These are phyloP conservation scores for Punctularia strigosozonata DNA, from an alignment of 768 basidiomycete species.

Conservation along the genomic window DNA sequence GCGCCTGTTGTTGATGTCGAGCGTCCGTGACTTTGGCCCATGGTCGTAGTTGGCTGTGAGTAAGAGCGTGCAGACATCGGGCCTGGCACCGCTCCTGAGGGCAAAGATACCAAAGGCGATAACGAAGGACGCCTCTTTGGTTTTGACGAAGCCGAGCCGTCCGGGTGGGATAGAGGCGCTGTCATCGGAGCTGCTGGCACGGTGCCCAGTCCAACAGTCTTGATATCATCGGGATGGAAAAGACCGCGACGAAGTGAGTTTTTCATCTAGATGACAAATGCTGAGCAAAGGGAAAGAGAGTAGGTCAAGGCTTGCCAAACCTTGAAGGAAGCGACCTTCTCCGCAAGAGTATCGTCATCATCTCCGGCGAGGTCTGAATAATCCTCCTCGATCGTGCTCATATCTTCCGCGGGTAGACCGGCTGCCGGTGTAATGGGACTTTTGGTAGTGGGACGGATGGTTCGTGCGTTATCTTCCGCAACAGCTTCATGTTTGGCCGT, in stretches of 20 bases:
- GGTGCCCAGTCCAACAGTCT: slow-evolving; percentile 48
- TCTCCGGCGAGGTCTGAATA: slow-evolving; percentile 85
- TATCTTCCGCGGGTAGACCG: slow-evolving; percentile 47
- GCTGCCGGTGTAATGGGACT: slow-evolving; percentile 41
- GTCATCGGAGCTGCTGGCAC: slow-evolving; percentile 48
- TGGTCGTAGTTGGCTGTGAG: too few relatives aligned
- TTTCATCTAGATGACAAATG: slow-evolving; percentile 35
- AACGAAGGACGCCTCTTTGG: too few relatives aligned
- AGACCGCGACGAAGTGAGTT: slow-evolving; percentile 62
- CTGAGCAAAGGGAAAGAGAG: not conserved
- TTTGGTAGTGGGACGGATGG: slow-evolving; percentile 56
- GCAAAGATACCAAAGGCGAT: too few relatives aligned
- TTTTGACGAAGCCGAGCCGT: too few relatives aligned
- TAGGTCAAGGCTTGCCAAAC: slow-evolving; percentile 22
- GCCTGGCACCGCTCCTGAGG: too few relatives aligned
- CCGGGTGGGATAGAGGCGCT: slow-evolving; percentile 50
- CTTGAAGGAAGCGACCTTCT: slow-evolving; percentile 80
- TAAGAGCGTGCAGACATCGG: slow-evolving; percentile 16
- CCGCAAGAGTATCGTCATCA: slow-evolving; percentile 55
- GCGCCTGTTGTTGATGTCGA: too few relatives aligned
- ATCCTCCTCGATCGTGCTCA: slow-evolving; percentile 72
- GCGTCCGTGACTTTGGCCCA: too few relatives aligned
- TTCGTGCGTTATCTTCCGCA: slow-evolving; percentile 67
- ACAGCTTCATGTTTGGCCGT: slow-evolving; percentile 25
- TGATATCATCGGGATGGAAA: slow-evolving; percentile 86